These are phyloP conservation scores for Actinidia polygama DNA, from an alignment of 179 eudicot genomes.

Conservation along the genomic window DNA sequence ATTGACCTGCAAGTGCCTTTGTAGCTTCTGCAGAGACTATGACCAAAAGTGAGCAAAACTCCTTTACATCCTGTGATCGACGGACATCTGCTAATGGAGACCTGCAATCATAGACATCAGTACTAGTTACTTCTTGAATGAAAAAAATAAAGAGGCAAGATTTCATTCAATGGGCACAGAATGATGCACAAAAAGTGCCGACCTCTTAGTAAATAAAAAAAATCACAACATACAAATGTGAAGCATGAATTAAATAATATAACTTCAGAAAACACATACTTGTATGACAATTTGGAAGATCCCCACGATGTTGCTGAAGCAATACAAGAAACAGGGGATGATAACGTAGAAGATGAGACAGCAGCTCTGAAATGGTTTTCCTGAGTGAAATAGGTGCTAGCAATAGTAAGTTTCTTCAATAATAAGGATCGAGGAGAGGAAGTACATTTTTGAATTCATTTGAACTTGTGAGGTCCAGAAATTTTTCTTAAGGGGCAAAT, in stretches of 20 bases:
- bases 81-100: constrained; percentile 93
- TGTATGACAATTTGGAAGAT: background rate
- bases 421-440: too few species aligned
- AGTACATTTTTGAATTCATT: too few species aligned
- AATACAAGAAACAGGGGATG: too few species aligned
- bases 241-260: constrained; percentile 55
- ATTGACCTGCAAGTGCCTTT: constrained; percentile 59
- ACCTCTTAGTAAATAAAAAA: too few species aligned
- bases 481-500: too few species aligned
- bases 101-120: constrained; percentile 50
- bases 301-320: too few species aligned
- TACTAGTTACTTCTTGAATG: constrained; percentile 4
- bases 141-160: background rate
- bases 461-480: too few species aligned
- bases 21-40: constrained; percentile 83
- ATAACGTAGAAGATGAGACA: too few species aligned
- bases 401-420: too few species aligned
- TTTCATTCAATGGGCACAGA: constrained; percentile 63
- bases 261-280: constrained; percentile 46
- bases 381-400: too few species aligned
- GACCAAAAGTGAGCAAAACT: constrained; percentile 87
- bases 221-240: constrained; percentile 41
- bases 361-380: too few species aligned
- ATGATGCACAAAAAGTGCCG: constrained; percentile 22
- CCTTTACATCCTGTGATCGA: constrained; percentile 87